Base-by-base conservation (phyloP, 495 filamentous ascomycete genomes). In the Aspergillus sparsus region DNA sequence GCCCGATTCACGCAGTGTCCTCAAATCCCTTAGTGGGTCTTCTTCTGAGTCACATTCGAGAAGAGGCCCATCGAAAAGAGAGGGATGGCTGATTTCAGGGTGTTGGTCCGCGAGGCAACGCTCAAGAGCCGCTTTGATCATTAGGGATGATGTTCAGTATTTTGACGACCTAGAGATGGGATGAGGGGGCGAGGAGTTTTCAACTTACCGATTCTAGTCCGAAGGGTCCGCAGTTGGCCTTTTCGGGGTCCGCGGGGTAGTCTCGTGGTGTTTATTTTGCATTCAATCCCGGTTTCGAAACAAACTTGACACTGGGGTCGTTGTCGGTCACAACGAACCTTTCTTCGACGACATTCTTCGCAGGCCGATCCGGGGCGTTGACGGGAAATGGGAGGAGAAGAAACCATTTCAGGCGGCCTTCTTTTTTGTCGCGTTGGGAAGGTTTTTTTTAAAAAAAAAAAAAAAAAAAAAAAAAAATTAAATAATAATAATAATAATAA, bases 241-340 rank as follows among this genome's bases (percentile, higher is more conserved):
- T 80, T 83, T 55, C 83, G 80, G 0, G 82, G 83, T 0, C 82
- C 82, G 7, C 82, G 67, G 31, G 74, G 71, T 21, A 73, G 68
- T 11, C 79, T 78, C 0, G 69, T 60, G 35, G 77, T 77, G 64
- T 72, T 80, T 34, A 81, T 72, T 47, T 79, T 74, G 66, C 82
- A 85, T 21, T 68, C 62, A 35, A 80, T 68, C 8, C 76, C 79
- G n/a, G 74, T 70, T 27, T 82, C 77, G 16, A 68, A 72, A 58
- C 80, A 85, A 2, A 77, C 77, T 34, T 77, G 71, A 65, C 82
- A 85, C 58, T 68, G 66, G 3, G 82, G 81, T 9, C 75, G 75
- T 33, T 80, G 73, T 34, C 82, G 72, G 62, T 85, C 82, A 66
- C 80, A 84, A 6, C 74, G 72, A 7, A 75, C 67, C 55, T 80